Percentiles rank a stretch among this genome's conserved stretches.
Evolutionary conservation across 2,329 filamentous ascomycete genomes (phyloP).

Genomic region (Trichoderma simmonsii): DNA sequence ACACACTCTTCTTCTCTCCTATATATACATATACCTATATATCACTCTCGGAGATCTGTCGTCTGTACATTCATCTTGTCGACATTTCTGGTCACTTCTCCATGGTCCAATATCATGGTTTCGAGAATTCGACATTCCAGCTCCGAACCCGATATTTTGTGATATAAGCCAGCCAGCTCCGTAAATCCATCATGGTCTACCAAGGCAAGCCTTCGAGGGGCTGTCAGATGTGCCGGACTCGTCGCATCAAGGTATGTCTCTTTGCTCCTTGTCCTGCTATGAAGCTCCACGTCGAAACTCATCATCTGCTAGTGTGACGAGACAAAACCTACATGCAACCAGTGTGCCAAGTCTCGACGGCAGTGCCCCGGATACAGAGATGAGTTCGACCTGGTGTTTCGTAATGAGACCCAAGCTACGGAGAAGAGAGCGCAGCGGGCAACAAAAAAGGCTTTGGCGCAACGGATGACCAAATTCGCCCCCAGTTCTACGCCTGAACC

Average conservation of each 20-base stretch:
- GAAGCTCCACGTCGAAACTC: not conserved
- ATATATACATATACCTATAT: not conserved
- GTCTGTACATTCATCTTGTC: not conserved
- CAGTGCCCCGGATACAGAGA: slow-evolving; percentile 67
- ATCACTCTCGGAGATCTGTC: not conserved
- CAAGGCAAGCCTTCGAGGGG: slow-evolving; percentile 64
- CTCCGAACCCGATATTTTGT: not conserved
- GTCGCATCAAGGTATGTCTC: slow-evolving; percentile 65
- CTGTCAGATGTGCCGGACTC: slow-evolving; percentile 71
- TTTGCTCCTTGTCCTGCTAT: not conserved
- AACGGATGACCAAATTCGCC: slow-evolving; percentile 19
- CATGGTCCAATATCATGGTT: not conserved
- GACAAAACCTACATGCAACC: slow-evolving; percentile 62
- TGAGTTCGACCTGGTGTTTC: slow-evolving; percentile 69
- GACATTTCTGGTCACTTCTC: not conserved
- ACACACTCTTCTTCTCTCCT: not conserved
- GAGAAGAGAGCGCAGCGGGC: slow-evolving; percentile 59
- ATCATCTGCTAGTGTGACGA: slow-evolving; percentile 57
- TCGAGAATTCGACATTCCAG: not conserved
- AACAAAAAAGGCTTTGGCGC: slow-evolving; percentile 44
- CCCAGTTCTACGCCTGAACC: slow-evolving; percentile 4
- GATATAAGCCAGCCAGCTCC: not conserved
- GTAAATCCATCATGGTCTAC: slow-evolving; percentile 53
- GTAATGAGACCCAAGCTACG: slow-evolving; percentile 68
- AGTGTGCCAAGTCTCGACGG: slow-evolving; percentile 61